phyloP scores from a whole-genome alignment of 2,329 filamentous ascomycete genomes.

The Microdochium paspali region DNA sequence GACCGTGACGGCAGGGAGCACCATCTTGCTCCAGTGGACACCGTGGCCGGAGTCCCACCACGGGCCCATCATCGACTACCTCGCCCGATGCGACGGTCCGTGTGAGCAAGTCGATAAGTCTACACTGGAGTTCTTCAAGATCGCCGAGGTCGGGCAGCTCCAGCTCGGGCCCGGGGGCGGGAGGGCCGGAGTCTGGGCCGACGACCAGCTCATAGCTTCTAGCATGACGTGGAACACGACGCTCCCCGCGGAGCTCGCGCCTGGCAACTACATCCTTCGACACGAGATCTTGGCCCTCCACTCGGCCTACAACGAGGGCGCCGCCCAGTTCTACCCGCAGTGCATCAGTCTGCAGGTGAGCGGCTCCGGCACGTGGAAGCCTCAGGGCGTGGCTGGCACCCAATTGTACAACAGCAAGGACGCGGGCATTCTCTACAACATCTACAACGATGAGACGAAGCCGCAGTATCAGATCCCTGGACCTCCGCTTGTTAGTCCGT shows the following conservation, averaged over 20 bases:
- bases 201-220: conserved; percentile 29
- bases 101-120: conserved; percentile 29
- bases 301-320: conserved; percentile 23
- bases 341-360: conserved; percentile 48
- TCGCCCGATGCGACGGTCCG: conserved; percentile 21
- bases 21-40: conserved; percentile 52
- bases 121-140: conserved; percentile 71
- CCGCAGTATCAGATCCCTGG: background rate
- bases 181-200: conserved; percentile 21
- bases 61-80: conserved; percentile 23
- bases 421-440: conserved; percentile 11
- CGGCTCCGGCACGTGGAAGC: conserved; percentile 35
- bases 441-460: conserved; percentile 9
- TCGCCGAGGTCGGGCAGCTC: conserved; percentile 59
- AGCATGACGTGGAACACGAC: conserved; percentile 34
- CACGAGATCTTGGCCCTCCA: conserved; percentile 42
- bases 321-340: conserved; percentile 37
- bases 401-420: conserved; percentile 11
- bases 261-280: conserved; percentile 38
- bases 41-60: conserved; percentile 53
- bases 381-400: conserved; percentile 34
- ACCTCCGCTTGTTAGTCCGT: background rate
- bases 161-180: conserved; percentile 28
- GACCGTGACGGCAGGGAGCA: conserved; percentile 46
- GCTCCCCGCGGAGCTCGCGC: conserved; percentile 29